Base-by-base conservation (phyloP, 352 stramenopile genomes). In the Achlya hypogyna region DNA sequence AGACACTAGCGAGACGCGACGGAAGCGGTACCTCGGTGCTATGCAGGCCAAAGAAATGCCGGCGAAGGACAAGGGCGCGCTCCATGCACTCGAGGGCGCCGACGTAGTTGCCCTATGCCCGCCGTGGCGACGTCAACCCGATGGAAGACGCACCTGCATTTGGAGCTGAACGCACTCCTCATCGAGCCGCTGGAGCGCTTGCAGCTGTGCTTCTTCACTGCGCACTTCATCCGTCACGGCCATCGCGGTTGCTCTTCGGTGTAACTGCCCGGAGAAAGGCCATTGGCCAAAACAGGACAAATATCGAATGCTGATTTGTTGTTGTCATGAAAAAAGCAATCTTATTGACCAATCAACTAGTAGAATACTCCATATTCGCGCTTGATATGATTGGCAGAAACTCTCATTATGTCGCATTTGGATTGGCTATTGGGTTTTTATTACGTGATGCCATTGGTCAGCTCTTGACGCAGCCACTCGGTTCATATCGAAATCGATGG, bases 81-180 rank as follows among this genome's bases (percentile, higher is more conserved):
- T 98, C 91, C 89, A 97, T 97, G 70, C 84, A 94, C 69, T 97
- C 88, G 51, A 98, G 87, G 14, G 91, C 89, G 66, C 93, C 81
- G 25, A 97, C 76, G 64, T 96, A 98, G 64, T 96, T 86, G n/a
- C 88, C 89, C 84, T 95, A 62, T 40, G 31, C 49, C 27, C 16
- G 53, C 27, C 9, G 10, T 62, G 14, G 43, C 56, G 6, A 28
- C 12, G 51, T 38, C 38, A 18, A 59, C 35, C 20, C 18, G 25
- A 34, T 68, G 29, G 43, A 58, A n/a, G 51, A 40, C 18, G 27
- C 72, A 89, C 82, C 18, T 75, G 74, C 71, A 89, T 78, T 69
- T 97, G 89, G 5, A 96, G 78, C 29, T 95, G 85, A 29, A 92
- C 81, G 63, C 84, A 96, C 51, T 94, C 88, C 53, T 97, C 90